Conservation (phyloP, 2,329 filamentous ascomycete genomes). For the Magnaporthales sp. region DNA sequence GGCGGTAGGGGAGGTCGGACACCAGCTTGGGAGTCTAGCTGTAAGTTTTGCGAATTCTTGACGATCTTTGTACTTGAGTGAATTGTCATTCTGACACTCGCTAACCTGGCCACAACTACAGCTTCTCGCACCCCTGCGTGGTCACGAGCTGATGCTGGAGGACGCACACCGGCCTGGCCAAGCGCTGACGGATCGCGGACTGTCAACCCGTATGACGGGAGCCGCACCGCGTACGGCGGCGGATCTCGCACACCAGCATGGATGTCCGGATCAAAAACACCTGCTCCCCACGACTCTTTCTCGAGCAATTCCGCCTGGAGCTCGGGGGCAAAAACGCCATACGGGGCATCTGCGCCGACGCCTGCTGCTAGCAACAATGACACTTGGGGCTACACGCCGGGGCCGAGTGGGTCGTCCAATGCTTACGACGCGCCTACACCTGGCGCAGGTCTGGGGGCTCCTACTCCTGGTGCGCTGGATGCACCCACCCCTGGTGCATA, state of each 20-base stretch:
- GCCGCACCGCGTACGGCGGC: conserved; percentile 60
- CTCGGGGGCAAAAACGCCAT: conserved; percentile 66
- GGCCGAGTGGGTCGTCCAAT: conserved; percentile 32
- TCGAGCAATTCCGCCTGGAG: conserved; percentile 57
- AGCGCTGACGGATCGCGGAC: conserved; percentile 52
- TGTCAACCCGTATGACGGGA: conserved; percentile 64
- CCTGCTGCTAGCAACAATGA: conserved; percentile 50
- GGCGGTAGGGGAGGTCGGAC: conserved; percentile 58
- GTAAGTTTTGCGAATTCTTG: conserved; percentile 38
- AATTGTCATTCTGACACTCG: not conserved
- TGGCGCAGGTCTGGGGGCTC: conserved; percentile 47
- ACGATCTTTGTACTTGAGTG: not conserved
- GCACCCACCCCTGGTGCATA: conserved; percentile 66
- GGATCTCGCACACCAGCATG: conserved; percentile 67
- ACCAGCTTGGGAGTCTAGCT: conserved; percentile 65
- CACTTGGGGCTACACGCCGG: conserved; percentile 51
- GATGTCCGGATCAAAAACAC: conserved; percentile 69
- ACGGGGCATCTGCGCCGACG: conserved; percentile 44
- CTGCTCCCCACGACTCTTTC: conserved; percentile 51
- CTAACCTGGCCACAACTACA: conserved; percentile 26
- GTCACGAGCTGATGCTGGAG: conserved; percentile 45
- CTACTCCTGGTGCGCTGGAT: conserved; percentile 52
- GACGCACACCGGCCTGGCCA: conserved; percentile 61
- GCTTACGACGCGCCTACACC: conserved; percentile 65
- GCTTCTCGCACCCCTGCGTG: conserved; percentile 55